Percentiles rank a stretch among this genome's conserved stretches.
phyloP scores from a whole-genome alignment of 2,329 filamentous ascomycete species.

The Colletotrichum sp. region DNA sequence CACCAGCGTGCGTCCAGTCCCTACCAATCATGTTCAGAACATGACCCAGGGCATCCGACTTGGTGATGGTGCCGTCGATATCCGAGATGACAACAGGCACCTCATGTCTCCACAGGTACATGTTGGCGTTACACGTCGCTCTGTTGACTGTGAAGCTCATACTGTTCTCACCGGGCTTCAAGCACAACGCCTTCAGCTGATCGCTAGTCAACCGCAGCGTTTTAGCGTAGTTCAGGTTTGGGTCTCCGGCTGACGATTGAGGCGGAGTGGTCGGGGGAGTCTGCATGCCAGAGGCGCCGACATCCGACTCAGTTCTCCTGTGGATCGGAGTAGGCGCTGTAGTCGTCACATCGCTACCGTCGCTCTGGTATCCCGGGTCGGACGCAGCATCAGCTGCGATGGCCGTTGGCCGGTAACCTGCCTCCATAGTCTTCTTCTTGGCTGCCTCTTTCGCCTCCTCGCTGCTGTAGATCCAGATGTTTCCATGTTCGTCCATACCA shows the following conservation, averaged over 20 bases:
- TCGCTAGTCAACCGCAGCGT: slow-evolving; percentile 94
- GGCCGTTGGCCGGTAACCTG: slow-evolving; percentile 40
- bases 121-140: slow-evolving; percentile 87
- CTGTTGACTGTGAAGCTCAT: slow-evolving; percentile 98
- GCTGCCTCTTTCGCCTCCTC: slow-evolving; percentile 94
- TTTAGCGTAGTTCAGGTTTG: slow-evolving; percentile 91
- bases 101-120: slow-evolving; percentile 93
- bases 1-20: slow-evolving; percentile 96
- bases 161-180: slow-evolving; percentile 85
- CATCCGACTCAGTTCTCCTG: slow-evolving; percentile 71
- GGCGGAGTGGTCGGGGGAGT: slow-evolving; percentile 75
- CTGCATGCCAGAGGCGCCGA: slow-evolving; percentile 57
- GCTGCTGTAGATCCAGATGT: slow-evolving; percentile 99
- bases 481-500: slow-evolving; percentile 92
- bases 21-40: slow-evolving; percentile 96
- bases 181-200: slow-evolving; percentile 83
- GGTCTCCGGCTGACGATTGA: slow-evolving; percentile 69
- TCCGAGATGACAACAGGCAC: slow-evolving; percentile 97
- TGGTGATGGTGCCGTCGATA: slow-evolving; percentile 98
- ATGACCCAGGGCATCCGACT: slow-evolving; percentile 93
- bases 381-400: slow-evolving; percentile 81
- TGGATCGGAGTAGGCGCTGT: slow-evolving; percentile 55
- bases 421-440: slow-evolving; percentile 66
- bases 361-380: slow-evolving; percentile 94
- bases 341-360: slow-evolving; percentile 70